Evolutionary conservation across 306 rosid genomes (phyloP), one percentile per base, ranked within the genome.

Genomic region (Betula pendula): DNA sequence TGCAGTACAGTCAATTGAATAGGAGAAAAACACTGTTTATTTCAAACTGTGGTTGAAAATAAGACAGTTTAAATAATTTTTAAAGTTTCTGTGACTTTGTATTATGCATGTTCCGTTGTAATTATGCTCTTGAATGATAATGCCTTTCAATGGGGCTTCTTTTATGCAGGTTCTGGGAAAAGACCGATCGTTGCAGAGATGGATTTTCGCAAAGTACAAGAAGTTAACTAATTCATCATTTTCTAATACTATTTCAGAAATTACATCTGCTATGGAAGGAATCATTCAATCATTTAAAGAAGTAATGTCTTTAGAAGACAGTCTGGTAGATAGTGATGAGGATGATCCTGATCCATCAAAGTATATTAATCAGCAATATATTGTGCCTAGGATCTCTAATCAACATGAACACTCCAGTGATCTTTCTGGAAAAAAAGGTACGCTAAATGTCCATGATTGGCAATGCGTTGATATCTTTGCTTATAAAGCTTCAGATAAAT

Each of bases 121-220:
- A 22, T 44, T 44, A 55, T 27, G 77, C 56, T 78, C 27, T 42
- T 29, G 71, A 62, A 74, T 5, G 16, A 48, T 63, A 29, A 66
- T 52, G 43, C 63, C 47, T 82, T 68, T 67, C 58, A 60, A 20
- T 52, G 76, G 22, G 71, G 69, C 56, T 78, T 81, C 48, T 78
- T 84, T 47, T 72, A 38, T 85, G 84, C 80, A 95, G 98, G 93
- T 89, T 80, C 86, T 95, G 50, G 82, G 81, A 74, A 88, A 83
- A 85, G 91, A 95, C 66, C 84, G 80, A 75, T 79, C 85, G 38
- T 78, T 95, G 76, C 85, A 33, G 80, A 84, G 84, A 63, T 95
- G 98, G 97, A 79, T 90, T 75, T 74, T 84, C 72, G 63, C 83
- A 55, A 86, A 85, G 76, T 87, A 84, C 85, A 88, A 88, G 83